Evolutionary conservation across 257 asterid species (phyloP), one percentile per base, ranked within the genome.

Genomic region (Solanum gracilifrons): DNA sequence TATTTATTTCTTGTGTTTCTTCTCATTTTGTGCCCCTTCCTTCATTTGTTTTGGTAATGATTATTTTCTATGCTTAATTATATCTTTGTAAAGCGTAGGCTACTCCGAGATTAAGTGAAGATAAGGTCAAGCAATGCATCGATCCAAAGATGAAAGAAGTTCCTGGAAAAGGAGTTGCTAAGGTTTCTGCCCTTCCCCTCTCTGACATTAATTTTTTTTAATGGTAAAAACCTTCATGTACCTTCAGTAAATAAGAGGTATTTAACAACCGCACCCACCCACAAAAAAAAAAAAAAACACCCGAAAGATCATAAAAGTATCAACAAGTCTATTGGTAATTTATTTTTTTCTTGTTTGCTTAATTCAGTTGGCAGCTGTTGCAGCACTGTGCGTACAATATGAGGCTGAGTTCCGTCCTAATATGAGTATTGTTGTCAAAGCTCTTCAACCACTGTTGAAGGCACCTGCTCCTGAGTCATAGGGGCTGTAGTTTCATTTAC

Each of bases 341-440:
- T 16, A 46, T 41, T 77, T 48, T 13, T 36, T 79, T 33, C 13
- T 8, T 0, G 96, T 15, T 72, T 33, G 83, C 82, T 25, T 60
- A 66, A 25, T 83, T 68, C 90, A 90, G 92, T 69, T 90, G 86
- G 92, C 89, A 31, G 92, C 91, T 4, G 90, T 90, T 85, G 92
- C 92, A 37, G 92, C 92, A n/a, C 83, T 90, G 82, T 90, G 92
- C 73, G 90, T 88, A 58, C 92, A 90, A 79, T 90, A 90, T 20
- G 90, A 88, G 41, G 86, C 92, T 23, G 92, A 90, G 85, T 90
- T 90, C 80, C 90, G 90, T 75, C 90, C 92, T 43, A 90, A 90
- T 83, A 90, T 90, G 89, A 90, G 88, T 87, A 90, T 90, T 41
- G 92, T 90, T 39, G 92, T 90, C 18, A 90, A 90, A 87, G 92